Evolutionary conservation across 2,329 filamentous ascomycete species (phyloP).

Genomic region (Erysiphe pulchra): DNA sequence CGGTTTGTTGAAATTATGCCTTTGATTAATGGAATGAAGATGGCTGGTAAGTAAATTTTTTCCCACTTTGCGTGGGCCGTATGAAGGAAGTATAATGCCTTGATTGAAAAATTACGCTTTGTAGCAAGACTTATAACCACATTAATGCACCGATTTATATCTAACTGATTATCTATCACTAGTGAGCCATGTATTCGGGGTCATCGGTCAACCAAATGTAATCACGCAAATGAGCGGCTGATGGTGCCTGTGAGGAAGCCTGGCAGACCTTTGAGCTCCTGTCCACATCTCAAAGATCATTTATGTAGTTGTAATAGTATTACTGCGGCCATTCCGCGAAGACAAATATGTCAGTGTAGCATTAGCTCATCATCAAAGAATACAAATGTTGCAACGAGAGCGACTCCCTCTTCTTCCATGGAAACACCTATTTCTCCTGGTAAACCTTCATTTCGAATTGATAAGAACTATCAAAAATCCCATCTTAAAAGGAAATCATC

Average conservation of each 20-base stretch:
- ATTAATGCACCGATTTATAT: too few relatives aligned
- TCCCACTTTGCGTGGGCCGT: neutral
- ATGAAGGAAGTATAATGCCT: neutral
- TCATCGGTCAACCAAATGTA: slow-evolving; percentile 52
- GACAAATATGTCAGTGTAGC: slow-evolving; percentile 28
- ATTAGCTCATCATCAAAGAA: slow-evolving; percentile 9
- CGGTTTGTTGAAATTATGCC: slow-evolving; percentile 22
- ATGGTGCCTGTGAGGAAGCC: slow-evolving; percentile 49
- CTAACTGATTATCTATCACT: neutral
- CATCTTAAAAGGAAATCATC: slow-evolving; percentile 18
- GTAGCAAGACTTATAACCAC: too few relatives aligned
- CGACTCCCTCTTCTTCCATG: neutral
- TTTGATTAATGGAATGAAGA: slow-evolving; percentile 43
- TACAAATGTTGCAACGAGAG: slow-evolving; percentile 1
- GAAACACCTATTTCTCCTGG: slow-evolving; percentile 14
- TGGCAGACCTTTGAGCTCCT: slow-evolving; percentile 41
- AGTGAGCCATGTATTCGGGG: slow-evolving; percentile 54
- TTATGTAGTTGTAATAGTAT: slow-evolving; percentile 34
- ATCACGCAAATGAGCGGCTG: slow-evolving; percentile 37
- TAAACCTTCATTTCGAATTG: slow-evolving; percentile 10
- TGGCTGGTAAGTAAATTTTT: slow-evolving; percentile 35
- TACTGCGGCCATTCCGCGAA: slow-evolving; percentile 35
- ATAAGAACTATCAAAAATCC: slow-evolving; percentile 7
- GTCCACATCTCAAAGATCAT: slow-evolving; percentile 28
- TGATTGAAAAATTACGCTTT: too few relatives aligned